Percentiles rank a stretch among this genome's conserved stretches.
Conservation (phyloP, 345 rosid species). For the Eutrema yunnanense region DNA sequence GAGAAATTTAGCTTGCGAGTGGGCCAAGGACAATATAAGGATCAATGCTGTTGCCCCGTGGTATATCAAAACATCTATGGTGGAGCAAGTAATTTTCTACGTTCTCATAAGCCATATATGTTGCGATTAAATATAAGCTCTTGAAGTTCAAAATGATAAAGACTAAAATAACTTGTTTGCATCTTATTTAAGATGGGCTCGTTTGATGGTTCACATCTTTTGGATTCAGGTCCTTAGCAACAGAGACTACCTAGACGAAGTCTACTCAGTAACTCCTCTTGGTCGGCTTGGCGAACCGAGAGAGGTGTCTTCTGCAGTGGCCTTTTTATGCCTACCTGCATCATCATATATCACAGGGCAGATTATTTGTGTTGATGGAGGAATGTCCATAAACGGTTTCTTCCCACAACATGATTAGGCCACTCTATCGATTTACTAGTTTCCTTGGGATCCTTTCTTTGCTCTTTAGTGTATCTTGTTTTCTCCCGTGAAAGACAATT, state of each 20-base stretch:
- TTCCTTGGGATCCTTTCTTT: not conserved
- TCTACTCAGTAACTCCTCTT: conserved; percentile 31
- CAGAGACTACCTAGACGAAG: conserved; percentile 23
- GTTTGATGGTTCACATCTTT: not conserved
- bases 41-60: conserved; percentile 82
- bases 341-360: conserved; percentile 68
- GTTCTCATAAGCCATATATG: not conserved
- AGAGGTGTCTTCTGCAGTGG: conserved; percentile 40
- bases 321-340: conserved; percentile 72
- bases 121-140: too few relatives aligned
- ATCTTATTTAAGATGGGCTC: not conserved
- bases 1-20: conserved; percentile 69
- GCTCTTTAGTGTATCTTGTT: not conserved
- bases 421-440: not conserved
- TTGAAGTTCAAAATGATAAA: too few relatives aligned
- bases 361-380: conserved; percentile 31
- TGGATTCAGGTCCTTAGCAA: conserved; percentile 28
- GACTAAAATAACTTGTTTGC: not conserved
- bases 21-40: conserved; percentile 82
- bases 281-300: conserved; percentile 29
- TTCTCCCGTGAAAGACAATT: not conserved
- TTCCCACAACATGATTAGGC: conserved; percentile 38
- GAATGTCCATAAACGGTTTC: conserved; percentile 29
- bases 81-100: conserved; percentile 52
- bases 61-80: conserved; percentile 81